Percentiles rank a stretch among this genome's conserved stretches.
These are phyloP conservation scores for Saccharomycopsis microspora DNA, from an alignment of 805 yeast species.

Conservation along the genomic window DNA sequence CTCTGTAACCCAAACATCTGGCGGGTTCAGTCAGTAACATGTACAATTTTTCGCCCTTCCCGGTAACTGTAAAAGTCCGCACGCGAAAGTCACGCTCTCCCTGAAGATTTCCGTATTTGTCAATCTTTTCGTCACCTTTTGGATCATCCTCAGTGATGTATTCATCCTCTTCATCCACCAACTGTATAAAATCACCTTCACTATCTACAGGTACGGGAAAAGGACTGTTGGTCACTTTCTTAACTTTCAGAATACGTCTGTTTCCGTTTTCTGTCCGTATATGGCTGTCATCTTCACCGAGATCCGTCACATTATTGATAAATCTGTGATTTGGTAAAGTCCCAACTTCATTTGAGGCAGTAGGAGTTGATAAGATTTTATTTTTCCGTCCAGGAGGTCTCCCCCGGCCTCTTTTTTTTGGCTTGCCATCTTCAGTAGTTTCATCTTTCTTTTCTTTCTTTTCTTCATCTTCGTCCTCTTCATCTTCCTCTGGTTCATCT, in stretches of 20 bases:
- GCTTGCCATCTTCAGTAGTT: slow-evolving; percentile 16
- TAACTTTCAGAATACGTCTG: slow-evolving; percentile 19
- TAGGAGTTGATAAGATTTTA: slow-evolving; percentile 7
- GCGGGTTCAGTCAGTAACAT: slow-evolving; percentile 97
- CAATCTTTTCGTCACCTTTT: slow-evolving; percentile 52
- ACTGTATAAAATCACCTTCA: slow-evolving; percentile 45
- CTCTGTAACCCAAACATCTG: slow-evolving; percentile 83
- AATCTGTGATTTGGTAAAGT: too few species aligned
- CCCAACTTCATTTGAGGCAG: too few species aligned
- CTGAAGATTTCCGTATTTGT: slow-evolving; percentile 39
- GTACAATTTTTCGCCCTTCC: slow-evolving; percentile 57
- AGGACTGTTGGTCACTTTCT: slow-evolving; percentile 23
- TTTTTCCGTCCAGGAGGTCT: slow-evolving; percentile 20
- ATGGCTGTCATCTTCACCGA: slow-evolving; percentile 15
- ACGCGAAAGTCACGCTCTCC: slow-evolving; percentile 62
- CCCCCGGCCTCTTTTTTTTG: slow-evolving; percentile 22
- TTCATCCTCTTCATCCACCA: slow-evolving; percentile 44
- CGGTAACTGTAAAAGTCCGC: slow-evolving; percentile 50
- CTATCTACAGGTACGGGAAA: slow-evolving; percentile 37
- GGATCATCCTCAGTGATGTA: slow-evolving; percentile 51
- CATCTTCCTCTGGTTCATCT: slow-evolving; percentile 12
- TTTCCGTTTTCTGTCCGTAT: slow-evolving; percentile 20
- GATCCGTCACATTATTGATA: background rate
- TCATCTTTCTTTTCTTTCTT: slow-evolving; percentile 19
- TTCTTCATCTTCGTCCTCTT: slow-evolving; percentile 21